Evolutionary conservation across 805 yeast genomes (phyloP), one percentile per base, ranked within the genome.

Genomic region (Candida succiphila): DNA sequence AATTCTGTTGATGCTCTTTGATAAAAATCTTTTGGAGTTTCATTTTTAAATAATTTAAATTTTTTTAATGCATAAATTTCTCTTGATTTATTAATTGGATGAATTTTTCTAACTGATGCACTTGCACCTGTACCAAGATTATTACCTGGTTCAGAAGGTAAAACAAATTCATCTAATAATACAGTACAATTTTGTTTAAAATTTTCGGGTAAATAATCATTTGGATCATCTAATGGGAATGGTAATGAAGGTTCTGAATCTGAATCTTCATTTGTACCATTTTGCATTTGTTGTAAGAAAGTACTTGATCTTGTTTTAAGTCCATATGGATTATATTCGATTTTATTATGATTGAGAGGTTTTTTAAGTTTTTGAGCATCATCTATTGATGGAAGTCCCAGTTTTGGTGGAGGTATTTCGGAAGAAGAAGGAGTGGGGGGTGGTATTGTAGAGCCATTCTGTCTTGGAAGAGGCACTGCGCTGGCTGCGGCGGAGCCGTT

Each of bases 101-200:
- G 58, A 17, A 72, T 58, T 38, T 69, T 69, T 35, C 78, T 62
- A 18, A 83, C 92, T 29, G 75, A 75, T 4, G 85, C 72, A 7
- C 84, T 73, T 2, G 89, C 89, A 34, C 94, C 94, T 33, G 69
- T 68, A 8, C 92, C 94, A 36, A 83, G 52, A 30, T 66, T 69
- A n/a, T n/a, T n/a, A n/a, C n/a, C n/a, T 34, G 67, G 66, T 17
- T 61, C 61, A 30, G 69, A 70, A 7, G 67, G 65, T 17, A 72
- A 52, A 33, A 65, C 69, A 45, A 72, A 83, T 32, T 70, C 75
- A 31, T 78, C 85, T 29, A 68, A 58, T 37, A 83, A 54, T 29
- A 69, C 63, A 7, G 67, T 59, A 42, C 68, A 69, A 4, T 61
- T 61, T 46, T 76, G 72, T 34, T 70, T 62, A 42, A 75, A 63